Conservation (phyloP, 2,329 filamentous ascomycete species). For the Apiospora marii region DNA sequence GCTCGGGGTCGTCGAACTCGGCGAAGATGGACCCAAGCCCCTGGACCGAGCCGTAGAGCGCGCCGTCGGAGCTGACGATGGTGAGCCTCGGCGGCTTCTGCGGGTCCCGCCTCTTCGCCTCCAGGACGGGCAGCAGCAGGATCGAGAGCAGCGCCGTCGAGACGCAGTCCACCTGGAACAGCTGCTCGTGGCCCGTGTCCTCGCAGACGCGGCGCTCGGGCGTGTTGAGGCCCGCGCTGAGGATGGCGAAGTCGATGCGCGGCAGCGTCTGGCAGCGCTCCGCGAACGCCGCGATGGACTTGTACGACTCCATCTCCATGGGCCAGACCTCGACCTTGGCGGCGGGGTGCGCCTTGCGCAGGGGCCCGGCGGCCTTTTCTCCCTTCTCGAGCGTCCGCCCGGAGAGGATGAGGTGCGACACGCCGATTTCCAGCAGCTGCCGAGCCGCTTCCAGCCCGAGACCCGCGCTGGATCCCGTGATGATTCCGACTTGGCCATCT, state of each 20-base stretch:
- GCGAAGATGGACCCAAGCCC: not conserved
- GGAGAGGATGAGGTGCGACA: constrained; percentile 55
- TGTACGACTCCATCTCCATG: constrained; percentile 56
- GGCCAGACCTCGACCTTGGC: constrained; percentile 56
- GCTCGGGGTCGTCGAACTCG: constrained; percentile 8
- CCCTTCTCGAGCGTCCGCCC: constrained; percentile 54
- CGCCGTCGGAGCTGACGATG: constrained; percentile 15
- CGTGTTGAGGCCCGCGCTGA: constrained; percentile 53
- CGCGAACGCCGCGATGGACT: constrained; percentile 53
- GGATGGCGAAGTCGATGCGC: constrained; percentile 52
- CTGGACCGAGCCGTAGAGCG: not conserved
- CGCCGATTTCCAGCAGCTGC: constrained; percentile 48
- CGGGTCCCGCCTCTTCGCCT: constrained; percentile 26
- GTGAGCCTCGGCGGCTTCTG: constrained; percentile 24
- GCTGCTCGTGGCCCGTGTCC: constrained; percentile 48
- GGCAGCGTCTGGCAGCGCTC: constrained; percentile 41
- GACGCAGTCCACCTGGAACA: constrained; percentile 50
- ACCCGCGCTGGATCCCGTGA: constrained; percentile 59
- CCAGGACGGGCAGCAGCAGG: constrained; percentile 45
- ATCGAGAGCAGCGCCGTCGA: constrained; percentile 45
- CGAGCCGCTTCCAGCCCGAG: constrained; percentile 54
- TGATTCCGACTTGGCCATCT: constrained; percentile 44
- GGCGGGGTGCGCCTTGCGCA: constrained; percentile 40
- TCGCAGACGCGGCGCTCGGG: constrained; percentile 34
- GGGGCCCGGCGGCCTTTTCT: constrained; percentile 46